Conservation (phyloP, 176 grass and related monocot genomes). For the Carex scoparia region DNA sequence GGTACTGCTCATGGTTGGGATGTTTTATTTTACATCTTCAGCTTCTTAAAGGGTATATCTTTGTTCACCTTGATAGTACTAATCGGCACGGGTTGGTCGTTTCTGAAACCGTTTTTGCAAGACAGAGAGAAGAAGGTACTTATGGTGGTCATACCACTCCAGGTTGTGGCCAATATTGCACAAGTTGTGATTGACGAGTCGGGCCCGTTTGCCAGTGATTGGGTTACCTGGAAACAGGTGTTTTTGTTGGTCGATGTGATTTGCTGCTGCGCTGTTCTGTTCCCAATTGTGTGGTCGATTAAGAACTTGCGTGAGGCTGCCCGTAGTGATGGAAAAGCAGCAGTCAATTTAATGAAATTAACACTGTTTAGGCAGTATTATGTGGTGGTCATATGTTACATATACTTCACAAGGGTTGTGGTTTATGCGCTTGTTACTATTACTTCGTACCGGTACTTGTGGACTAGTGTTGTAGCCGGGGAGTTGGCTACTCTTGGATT, state of each 20-base stretch:
- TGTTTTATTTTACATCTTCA: slow-evolving; percentile 95
- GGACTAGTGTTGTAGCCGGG: slow-evolving; percentile 69
- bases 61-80: slow-evolving; percentile 96
- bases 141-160: slow-evolving; percentile 88
- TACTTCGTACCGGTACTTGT: slow-evolving; percentile 81
- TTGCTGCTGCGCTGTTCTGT: slow-evolving; percentile 88
- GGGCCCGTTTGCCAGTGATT: slow-evolving; percentile 73
- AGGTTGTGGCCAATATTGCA: slow-evolving; percentile 89
- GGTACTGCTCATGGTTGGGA: slow-evolving; percentile 95
- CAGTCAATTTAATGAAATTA: slow-evolving; percentile 94
- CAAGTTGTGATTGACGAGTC: slow-evolving; percentile 94
- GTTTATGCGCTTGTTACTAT: slow-evolving; percentile 84
- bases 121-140: slow-evolving; percentile 94
- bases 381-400: slow-evolving; percentile 94
- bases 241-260: slow-evolving; percentile 87
- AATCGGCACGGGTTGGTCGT: slow-evolving; percentile 96
- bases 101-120: slow-evolving; percentile 87
- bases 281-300: slow-evolving; percentile 96
- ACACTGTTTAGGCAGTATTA: slow-evolving; percentile 97
- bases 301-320: slow-evolving; percentile 97
- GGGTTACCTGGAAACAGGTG: slow-evolving; percentile 87
- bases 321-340: slow-evolving; percentile 71
- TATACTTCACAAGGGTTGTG: slow-evolving; percentile 92
- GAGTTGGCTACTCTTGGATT: slow-evolving; percentile 88
- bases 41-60: slow-evolving; percentile 94